Percentiles rank a stretch among this genome's conserved stretches.
These are phyloP conservation scores for Solanum dulcamara DNA, from an alignment of 257 asterid species.

Conservation along the genomic window DNA sequence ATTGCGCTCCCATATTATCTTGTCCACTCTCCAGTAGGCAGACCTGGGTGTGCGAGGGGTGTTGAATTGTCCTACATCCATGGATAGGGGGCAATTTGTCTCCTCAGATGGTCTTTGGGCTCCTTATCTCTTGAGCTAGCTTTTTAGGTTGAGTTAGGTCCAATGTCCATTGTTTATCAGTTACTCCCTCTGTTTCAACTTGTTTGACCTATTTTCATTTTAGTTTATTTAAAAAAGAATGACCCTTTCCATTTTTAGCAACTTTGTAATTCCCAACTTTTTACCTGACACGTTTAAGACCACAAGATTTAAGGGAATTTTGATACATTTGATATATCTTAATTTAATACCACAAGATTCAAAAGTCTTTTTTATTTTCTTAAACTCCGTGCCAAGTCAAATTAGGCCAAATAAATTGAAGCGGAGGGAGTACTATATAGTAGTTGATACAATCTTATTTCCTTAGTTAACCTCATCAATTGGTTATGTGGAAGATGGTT, in stretches of 20 bases:
- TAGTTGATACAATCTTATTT: not conserved
- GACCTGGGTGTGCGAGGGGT: not conserved
- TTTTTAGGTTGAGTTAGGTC: not conserved
- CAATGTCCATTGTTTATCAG: not conserved
- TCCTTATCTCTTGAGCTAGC: not conserved
- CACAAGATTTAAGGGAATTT: too few relatives aligned
- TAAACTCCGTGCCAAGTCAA: too few relatives aligned
- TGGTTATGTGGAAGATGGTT: not conserved
- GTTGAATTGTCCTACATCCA: not conserved
- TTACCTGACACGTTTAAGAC: too few relatives aligned
- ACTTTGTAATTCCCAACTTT: too few relatives aligned
- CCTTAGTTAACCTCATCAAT: not conserved
- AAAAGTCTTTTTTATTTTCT: too few relatives aligned
- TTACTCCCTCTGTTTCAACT: not conserved
- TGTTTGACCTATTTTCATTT: too few relatives aligned
- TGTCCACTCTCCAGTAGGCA: not conserved
- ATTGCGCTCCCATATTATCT: not conserved
- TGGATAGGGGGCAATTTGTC: not conserved
- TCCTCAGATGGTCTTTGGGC: not conserved
- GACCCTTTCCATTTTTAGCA: too few relatives aligned
- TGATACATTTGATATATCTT: too few relatives aligned
- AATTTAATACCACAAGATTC: too few relatives aligned
- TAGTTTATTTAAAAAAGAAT: too few relatives aligned
- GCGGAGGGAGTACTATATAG: not conserved
- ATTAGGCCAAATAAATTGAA: too few relatives aligned